A percentile compares a stretch with the other conserved stretches of the same genome.
phyloP scores from a whole-genome alignment of 2,329 filamentous ascomycete species.

The Fusarium sp. region DNA sequence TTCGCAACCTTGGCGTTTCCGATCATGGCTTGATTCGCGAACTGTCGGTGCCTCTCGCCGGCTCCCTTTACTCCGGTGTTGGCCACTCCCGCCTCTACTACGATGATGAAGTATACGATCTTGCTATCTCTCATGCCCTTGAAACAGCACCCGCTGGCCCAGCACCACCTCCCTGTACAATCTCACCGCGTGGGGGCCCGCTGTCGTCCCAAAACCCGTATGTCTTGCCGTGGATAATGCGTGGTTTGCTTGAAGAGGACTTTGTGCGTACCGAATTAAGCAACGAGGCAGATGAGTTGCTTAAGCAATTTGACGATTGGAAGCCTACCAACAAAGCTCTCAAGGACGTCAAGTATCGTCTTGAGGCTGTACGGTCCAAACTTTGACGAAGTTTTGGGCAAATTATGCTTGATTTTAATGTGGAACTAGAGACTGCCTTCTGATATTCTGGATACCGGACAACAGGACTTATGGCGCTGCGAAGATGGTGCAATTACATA shows the following conservation, averaged over 20 bases:
- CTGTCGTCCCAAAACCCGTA: constrained; percentile 80
- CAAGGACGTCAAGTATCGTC: constrained; percentile 93
- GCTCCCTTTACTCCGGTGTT: constrained; percentile 90
- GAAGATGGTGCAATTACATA: constrained; percentile 16
- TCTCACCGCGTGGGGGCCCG: constrained; percentile 42
- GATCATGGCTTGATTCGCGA: constrained; percentile 95
- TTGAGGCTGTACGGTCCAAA: constrained; percentile 92
- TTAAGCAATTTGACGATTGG: constrained; percentile 95
- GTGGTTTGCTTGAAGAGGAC: constrained; percentile 91
- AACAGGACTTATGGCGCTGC: background rate
- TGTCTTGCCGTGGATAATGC: constrained; percentile 94
- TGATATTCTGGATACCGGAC: background rate
- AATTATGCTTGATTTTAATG: background rate
- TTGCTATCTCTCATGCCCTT: constrained; percentile 78
- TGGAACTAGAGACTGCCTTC: background rate
- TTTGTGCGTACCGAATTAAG: constrained; percentile 85
- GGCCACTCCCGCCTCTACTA: constrained; percentile 95
- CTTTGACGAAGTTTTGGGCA: constrained; percentile 55
- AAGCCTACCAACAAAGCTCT: constrained; percentile 88
- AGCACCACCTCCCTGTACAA: constrained; percentile 45
- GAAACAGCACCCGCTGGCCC: constrained; percentile 72
- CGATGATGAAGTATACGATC: constrained; percentile 84
- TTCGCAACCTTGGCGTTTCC: constrained; percentile 91
- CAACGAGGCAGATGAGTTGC: constrained; percentile 79
- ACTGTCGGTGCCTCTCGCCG: constrained; percentile 86